phyloP scores from a whole-genome alignment of 805 yeast species.

The Yamadazyma akitaensis region DNA sequence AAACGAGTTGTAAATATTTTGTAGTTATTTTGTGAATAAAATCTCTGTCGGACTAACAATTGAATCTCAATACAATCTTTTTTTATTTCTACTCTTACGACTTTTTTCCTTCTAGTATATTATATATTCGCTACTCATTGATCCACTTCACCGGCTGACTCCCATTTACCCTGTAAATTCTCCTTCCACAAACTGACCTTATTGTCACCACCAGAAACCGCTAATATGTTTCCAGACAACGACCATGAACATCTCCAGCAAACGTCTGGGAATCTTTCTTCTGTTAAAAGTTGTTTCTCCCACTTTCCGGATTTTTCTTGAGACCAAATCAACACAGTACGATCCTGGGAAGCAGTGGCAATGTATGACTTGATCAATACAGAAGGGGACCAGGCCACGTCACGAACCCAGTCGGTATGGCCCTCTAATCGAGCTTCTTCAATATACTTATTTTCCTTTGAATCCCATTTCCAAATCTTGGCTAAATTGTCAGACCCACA shows the following conservation, averaged over 20 bases:
- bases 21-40: too few species aligned
- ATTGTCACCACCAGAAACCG: conserved; percentile 95
- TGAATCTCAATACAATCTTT: not conserved
- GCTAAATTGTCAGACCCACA: conserved; percentile 96
- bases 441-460: conserved; percentile 52
- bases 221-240: conserved; percentile 89
- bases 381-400: conserved; percentile 97
- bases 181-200: conserved; percentile 97
- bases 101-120: not conserved
- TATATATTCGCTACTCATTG: conserved; percentile 42
- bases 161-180: conserved; percentile 90
- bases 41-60: not conserved
- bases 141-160: conserved; percentile 93
- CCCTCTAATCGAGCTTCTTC: conserved; percentile 81
- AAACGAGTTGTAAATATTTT: conserved; percentile 30
- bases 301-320: conserved; percentile 69
- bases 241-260: conserved; percentile 99
- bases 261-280: conserved; percentile 90
- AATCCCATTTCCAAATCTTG: conserved; percentile 80
- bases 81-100: not conserved
- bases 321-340: conserved; percentile 93
- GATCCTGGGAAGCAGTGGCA: conserved; percentile 96
- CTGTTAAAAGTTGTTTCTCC: conserved; percentile 73
- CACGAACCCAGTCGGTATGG: conserved; percentile 98
- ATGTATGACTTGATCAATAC: conserved; percentile 81